These are phyloP conservation scores for Zygosaccharomyces bailii DNA, from an alignment of 805 yeast species.

Conservation along the genomic window DNA sequence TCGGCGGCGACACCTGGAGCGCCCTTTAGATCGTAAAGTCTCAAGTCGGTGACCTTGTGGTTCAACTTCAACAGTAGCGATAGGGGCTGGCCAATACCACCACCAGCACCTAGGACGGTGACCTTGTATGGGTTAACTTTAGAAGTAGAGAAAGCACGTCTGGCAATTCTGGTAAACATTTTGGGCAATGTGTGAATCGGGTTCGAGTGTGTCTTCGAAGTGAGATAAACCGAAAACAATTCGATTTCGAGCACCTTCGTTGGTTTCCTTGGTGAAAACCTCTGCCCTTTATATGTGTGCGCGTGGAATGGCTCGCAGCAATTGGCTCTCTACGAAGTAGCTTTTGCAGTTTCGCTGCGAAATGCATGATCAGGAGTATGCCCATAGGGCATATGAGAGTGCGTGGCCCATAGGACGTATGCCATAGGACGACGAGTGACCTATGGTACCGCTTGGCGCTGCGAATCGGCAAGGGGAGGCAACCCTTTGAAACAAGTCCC, in stretches of 20 bases:
- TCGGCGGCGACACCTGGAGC: slow-evolving; percentile 98
- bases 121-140: slow-evolving; percentile 70
- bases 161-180: slow-evolving; percentile 57
- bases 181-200: not conserved
- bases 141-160: slow-evolving; percentile 65
- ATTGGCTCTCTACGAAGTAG: not conserved
- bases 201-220: not conserved
- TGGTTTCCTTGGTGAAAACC: not conserved
- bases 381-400: not conserved
- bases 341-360: too few species aligned
- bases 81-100: slow-evolving; percentile 95
- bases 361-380: not conserved
- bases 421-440: slow-evolving; percentile 1
- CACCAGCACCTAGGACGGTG: slow-evolving; percentile 77
- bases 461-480: not conserved
- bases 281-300: not conserved
- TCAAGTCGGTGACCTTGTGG: slow-evolving; percentile 80
- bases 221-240: too few species aligned
- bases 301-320: not conserved
- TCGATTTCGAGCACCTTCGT: too few species aligned
- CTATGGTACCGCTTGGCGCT: not conserved
- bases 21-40: slow-evolving; percentile 84
- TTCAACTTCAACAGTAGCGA: slow-evolving; percentile 81
- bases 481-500: not conserved
- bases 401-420: not conserved